Base-by-base conservation (phyloP, 2,329 filamentous ascomycete species). In the Hypomyces perniciosus region DNA sequence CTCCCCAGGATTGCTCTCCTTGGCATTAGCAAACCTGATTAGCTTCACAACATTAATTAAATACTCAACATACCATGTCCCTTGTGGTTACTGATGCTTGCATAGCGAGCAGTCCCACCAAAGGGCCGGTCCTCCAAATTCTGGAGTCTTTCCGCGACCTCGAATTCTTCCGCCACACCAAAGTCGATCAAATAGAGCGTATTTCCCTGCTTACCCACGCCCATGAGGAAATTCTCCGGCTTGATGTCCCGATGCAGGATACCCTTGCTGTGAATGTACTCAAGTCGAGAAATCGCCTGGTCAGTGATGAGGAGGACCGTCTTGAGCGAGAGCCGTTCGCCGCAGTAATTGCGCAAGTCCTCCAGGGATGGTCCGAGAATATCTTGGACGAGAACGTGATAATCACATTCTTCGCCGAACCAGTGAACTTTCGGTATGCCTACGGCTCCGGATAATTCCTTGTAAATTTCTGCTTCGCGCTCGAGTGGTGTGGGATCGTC, bases 301-400 rank as follows among this genome's bases (percentile, higher is more conserved):
- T 53, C 44, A 31, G 50, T 51, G 8, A 55, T 45, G 4, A 55
- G 41, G 27, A 55, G 48, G 7, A 53, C 39, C 9, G 53, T 57
- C 51, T 55, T 57, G 28, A 52, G 39, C 8, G 50, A 47, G 46
- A 57, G 53, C 8, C n/a, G 6, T 12, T 29, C 4, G 27, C 30
- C 33, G 44, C 51, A 57, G 43, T 53, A 53, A 13, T 46, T 48
- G 42, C 49, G 86, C 30, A 88, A 75, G 62, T 88, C 84, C 68
- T 87, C 83, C 65, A 87, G 74, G 57, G 79, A 83, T 46, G 84
- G 84, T 51, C 84, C 84, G 51, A 61, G 54, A 34, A 58, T 39
- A 5, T 61, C 56, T 4, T 53, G 42, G n/a, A 56, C 55, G 39
- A 60, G 38, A n/a, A 52, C 54, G 35, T 53, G 41, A 50, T 57